These are phyloP conservation scores for Babesia ovata DNA, from an alignment of 169 alveolate species.

Conservation along the genomic window DNA sequence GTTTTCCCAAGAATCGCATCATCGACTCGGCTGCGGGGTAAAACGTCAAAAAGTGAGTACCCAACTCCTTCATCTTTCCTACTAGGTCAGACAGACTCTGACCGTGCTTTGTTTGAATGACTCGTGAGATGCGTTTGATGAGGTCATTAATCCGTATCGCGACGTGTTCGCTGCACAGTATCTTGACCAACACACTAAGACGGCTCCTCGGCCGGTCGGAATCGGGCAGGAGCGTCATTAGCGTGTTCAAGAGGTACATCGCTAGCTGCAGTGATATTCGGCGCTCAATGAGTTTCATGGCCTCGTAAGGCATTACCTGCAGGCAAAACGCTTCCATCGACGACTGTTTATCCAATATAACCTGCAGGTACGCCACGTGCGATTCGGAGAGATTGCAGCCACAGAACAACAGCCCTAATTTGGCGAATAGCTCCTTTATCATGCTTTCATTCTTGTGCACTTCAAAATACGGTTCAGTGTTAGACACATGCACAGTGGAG, in stretches of 20 bases:
- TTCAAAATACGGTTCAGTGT: not conserved
- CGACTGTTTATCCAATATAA: conserved; percentile 25
- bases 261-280: conserved; percentile 58
- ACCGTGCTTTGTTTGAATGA: not conserved
- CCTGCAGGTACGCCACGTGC: conserved; percentile 52
- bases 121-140: conserved; percentile 6
- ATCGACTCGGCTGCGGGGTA: conserved; percentile 22
- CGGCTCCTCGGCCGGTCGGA: conserved; percentile 17
- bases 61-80: not conserved
- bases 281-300: conserved; percentile 48
- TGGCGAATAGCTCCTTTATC: conserved; percentile 13
- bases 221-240: conserved; percentile 49
- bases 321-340: conserved; percentile 30
- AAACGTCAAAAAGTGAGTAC: not conserved
- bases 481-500: not conserved
- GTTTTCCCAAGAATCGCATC: not conserved
- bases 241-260: conserved; percentile 16
- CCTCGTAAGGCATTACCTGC: conserved; percentile 46
- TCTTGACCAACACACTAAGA: conserved; percentile 8
- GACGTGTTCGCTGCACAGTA: conserved; percentile 12
- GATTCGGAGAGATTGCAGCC: conserved; percentile 41
- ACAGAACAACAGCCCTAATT: conserved; percentile 29
- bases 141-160: conserved; percentile 14
- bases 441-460: not conserved
- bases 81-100: not conserved